Evolutionary conservation across 208 protist species (phyloP), one percentile per base, ranked within the genome.

Genomic region (Tetramitus jugosus): DNA sequence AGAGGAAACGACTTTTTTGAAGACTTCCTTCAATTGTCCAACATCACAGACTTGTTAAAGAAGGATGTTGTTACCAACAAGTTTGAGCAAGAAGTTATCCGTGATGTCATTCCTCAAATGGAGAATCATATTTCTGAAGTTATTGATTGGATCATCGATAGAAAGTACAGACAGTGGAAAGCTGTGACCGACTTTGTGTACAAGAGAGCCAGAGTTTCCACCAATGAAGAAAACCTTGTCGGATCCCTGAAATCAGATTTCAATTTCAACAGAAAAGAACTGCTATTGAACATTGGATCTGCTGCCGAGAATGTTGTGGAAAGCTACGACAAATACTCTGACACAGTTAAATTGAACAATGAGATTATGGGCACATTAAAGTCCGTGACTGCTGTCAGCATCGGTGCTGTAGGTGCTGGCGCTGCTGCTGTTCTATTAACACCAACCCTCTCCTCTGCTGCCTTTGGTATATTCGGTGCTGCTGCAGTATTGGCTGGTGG

Each of bases 131-230:
- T 78, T 29, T 60, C 40, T 26, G 52, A 78, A 26, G 37, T 78
- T 4, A 78, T 78, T 56, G 75, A 78, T 56, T 78, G 75, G 75
- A 56, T 78, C 7, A 37, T 78, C 45, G 43, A 60, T 43, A n/a
- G 75, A 45, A 78, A 78, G 17, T 61, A 78, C 10, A 69, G 45
- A 52, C 75, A 78, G 39, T 65, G 43, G 40, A 71, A 71, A 71
- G 35, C 64, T 20, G 39, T 71, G 3, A 45, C 35, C 29, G 64
- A 71, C 29, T 71, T 52, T 46, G 39, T 39, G 3, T 35, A 49
- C 6, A 71, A 71, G 23, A 46, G 64, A 71, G 35, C 64, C 0
- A 71, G n/a, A 33, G 33, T 71, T 52, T 71, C 64, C 6, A 13
- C 31, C 35, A 13, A 69, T 69, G 64, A 71, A 49, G 64, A 71